Percentiles rank a stretch among this genome's conserved stretches.
Evolutionary conservation across 139 green algal genomes (phyloP).

Genomic region (Chlorella sp.): DNA sequence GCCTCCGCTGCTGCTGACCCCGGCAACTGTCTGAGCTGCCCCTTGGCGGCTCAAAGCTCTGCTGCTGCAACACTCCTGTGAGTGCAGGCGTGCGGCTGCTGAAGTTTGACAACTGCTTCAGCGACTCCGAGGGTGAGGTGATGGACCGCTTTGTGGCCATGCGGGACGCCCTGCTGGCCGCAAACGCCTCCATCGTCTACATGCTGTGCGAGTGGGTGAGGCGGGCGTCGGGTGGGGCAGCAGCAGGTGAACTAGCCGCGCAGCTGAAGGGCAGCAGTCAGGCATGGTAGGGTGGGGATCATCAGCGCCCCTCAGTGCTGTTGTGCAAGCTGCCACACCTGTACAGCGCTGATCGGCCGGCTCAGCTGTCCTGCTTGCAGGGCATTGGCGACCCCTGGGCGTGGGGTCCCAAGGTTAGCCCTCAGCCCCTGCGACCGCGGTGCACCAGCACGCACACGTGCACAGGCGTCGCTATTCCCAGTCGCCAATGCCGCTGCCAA

Average conservation of each 20-base stretch:
- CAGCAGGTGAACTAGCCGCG: too few species aligned
- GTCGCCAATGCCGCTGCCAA: too few species aligned
- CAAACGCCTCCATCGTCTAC: slow-evolving; percentile 73
- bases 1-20: not conserved
- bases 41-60: not conserved
- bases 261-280: not conserved
- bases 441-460: too few species aligned
- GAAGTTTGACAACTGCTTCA: not conserved
- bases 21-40: not conserved
- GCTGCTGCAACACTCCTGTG: not conserved
- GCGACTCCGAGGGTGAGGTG: not conserved
- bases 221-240: not conserved
- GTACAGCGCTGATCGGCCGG: too few species aligned
- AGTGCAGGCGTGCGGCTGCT: not conserved
- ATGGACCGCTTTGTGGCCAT: not conserved
- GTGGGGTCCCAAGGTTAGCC: slow-evolving; percentile 51
- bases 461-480: too few species aligned
- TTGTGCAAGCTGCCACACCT: too few species aligned
- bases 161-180: slow-evolving; percentile 63
- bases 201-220: slow-evolving; percentile 68
- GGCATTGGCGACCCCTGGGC: slow-evolving; percentile 67
- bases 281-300: too few species aligned
- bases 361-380: not conserved
- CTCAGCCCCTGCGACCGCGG: too few species aligned
- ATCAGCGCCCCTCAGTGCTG: too few species aligned